Conservation (phyloP, 768 basidiomycete species). For the Multifurca ochricompacta region DNA sequence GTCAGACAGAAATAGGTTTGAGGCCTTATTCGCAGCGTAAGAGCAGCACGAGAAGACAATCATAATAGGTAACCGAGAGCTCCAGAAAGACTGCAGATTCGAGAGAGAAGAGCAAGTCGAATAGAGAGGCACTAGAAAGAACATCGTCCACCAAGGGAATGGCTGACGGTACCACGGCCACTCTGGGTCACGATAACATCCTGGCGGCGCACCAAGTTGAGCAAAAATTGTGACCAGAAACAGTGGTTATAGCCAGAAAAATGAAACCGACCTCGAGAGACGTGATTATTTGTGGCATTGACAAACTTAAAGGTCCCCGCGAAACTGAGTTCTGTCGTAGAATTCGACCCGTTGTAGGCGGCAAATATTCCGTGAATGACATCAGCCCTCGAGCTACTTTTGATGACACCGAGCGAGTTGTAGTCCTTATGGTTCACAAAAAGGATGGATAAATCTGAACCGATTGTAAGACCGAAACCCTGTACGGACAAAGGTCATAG, state of each 20-base stretch:
- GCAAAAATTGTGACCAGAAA: background rate
- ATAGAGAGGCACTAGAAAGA: conserved; percentile 70
- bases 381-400: conserved; percentile 24
- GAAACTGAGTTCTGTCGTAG: conserved; percentile 21
- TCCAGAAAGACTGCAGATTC: conserved; percentile 66
- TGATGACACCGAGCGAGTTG: conserved; percentile 27
- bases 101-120: conserved; percentile 65
- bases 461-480: conserved; percentile 82
- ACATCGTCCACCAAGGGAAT: conserved; percentile 75
- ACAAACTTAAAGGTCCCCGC: conserved; percentile 27
- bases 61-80: conserved; percentile 70
- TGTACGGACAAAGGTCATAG: conserved; percentile 24
- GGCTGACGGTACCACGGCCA: conserved; percentile 77
- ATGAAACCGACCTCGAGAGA: conserved; percentile 26
- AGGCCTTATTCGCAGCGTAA: conserved; percentile 61
- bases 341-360: conserved; percentile 30
- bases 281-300: conserved; percentile 25
- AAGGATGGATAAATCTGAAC: conserved; percentile 66
- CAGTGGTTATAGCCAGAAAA: background rate
- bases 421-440: conserved; percentile 56
- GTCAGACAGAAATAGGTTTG: conserved; percentile 53
- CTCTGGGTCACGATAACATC: conserved; percentile 63
- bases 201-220: conserved; percentile 28
- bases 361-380: conserved; percentile 46
- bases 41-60: conserved; percentile 68